Evolutionary conservation across 768 basidiomycete species (phyloP), one percentile per base, ranked within the genome.

Genomic region (Panus rudis): DNA sequence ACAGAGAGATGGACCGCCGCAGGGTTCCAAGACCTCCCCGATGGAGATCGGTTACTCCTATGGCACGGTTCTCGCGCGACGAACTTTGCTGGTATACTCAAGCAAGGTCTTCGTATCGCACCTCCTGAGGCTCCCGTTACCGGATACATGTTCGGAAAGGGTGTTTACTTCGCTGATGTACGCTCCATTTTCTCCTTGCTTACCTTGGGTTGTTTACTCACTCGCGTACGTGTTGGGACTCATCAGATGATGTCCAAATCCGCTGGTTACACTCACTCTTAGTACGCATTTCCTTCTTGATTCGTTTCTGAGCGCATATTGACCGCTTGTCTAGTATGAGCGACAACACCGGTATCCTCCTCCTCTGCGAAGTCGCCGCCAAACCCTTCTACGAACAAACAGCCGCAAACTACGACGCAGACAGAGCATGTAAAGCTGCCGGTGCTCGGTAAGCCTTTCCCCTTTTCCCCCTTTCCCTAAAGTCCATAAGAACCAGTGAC

Each of bases 81-180:
- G 21, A 80, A 81, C 53, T 81, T 79, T 56, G 77, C 76, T 33
- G 76, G 75, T 61, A 81, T 81, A 39, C 60, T 80, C 28, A 72
- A 70, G 56, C 78, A 81, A 57, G 79, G 79, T 17, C 50, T 81
- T 46, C 70, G 78, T 7, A 80, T 81, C 46, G 79, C 79, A 4
- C 79, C 79, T 27, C 79, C 79, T 7, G 79, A 81, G 67, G 46
- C 42, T 27, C 48, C 48, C 10, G 43, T 43, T 17, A 37, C 22
- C n/a, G 65, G 66, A 2, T 78, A 77, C 54, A 81, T 79, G 79
- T 80, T 80, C 54, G 79, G 79, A 41, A 79, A 80, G 58, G 79
- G 76, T 33, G 74, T 78, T 26, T 79, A 81, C 56, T 78, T 81
- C 42, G 78, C 78, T 4, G 78, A 79, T 59, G 76, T 76, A 48